A percentile compares a stretch with the other conserved stretches of the same genome.
Evolutionary conservation across 331 rosid genomes (phyloP).

Genomic region (Rhamnella rubrinervis): DNA sequence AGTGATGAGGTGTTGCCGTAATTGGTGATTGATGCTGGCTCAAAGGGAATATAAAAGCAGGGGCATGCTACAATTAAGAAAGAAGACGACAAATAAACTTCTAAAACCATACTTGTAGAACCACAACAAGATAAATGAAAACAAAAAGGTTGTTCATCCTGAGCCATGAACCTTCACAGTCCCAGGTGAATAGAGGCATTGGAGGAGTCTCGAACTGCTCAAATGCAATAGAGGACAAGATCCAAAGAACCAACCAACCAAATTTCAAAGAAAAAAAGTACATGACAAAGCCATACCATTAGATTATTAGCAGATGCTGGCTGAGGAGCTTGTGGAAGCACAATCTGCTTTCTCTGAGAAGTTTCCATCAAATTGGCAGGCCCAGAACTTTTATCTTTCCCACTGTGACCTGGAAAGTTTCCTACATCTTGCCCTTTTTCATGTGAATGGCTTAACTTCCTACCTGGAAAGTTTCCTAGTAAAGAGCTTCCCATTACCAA

Average conservation of each 20-base stretch:
- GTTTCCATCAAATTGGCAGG: constrained; percentile 32
- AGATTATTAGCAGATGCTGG: constrained; percentile 31
- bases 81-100: constrained; percentile 5
- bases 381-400: constrained; percentile 27
- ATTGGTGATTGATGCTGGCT: constrained; percentile 47
- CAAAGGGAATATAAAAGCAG: constrained; percentile 39
- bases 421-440: constrained; percentile 30
- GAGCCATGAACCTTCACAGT: too few relatives aligned
- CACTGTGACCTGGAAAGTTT: constrained; percentile 24
- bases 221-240: constrained; percentile 1
- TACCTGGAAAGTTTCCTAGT: constrained; percentile 31
- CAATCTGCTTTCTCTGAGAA: constrained; percentile 39
- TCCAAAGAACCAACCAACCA: background rate
- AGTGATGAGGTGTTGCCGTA: constrained; percentile 35
- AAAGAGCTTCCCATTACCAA: constrained; percentile 31
- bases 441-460: constrained; percentile 23
- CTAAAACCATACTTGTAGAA: background rate
- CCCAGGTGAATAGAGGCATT: too few relatives aligned
- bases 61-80: constrained; percentile 47
- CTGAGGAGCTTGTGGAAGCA: constrained; percentile 38
- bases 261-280: background rate
- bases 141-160: too few relatives aligned
- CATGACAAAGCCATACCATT: constrained; percentile 50
- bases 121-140: too few relatives aligned
- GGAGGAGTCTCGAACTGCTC: too few relatives aligned